Evolutionary conservation across 2,329 filamentous ascomycete genomes (phyloP).

Genomic region (Pezicula rhizophila): DNA sequence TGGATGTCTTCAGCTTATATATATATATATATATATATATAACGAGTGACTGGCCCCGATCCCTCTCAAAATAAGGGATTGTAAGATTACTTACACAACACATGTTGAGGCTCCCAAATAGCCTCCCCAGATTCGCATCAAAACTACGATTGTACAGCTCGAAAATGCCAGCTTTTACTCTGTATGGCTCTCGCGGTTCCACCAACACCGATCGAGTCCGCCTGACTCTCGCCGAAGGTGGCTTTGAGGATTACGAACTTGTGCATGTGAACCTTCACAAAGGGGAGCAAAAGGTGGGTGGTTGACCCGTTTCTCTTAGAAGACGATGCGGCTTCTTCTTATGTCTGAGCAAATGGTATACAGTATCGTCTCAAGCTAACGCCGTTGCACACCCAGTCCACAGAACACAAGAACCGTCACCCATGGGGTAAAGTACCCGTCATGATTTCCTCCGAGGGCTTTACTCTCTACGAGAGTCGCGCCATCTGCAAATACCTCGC

Average conservation of each 20-base stretch:
- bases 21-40: too few species aligned
- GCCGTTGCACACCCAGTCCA: constrained; percentile 25
- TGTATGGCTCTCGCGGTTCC: constrained; percentile 7
- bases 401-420: constrained; percentile 25
- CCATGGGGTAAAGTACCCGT: constrained; percentile 36
- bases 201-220: constrained; percentile 38
- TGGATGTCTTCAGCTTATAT: too few species aligned
- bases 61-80: too few species aligned
- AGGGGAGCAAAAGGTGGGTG: constrained; percentile 35
- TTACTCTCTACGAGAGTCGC: constrained; percentile 41
- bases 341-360: too few species aligned
- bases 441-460: constrained; percentile 33
- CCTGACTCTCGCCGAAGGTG: constrained; percentile 36
- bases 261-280: constrained; percentile 33
- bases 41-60: too few species aligned
- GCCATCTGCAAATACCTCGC: constrained; percentile 42
- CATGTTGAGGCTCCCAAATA: too few species aligned
- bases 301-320: constrained; percentile 9
- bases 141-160: too few species aligned
- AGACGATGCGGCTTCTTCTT: constrained; percentile 15
- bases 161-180: too few species aligned
- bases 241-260: constrained; percentile 36
- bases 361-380: too few species aligned
- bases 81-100: too few species aligned
- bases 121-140: too few species aligned